Percentiles rank a stretch among this genome's conserved stretches.
These are phyloP conservation scores for Carex littledalei DNA, from an alignment of 176 grass and related monocot species.

Conservation along the genomic window DNA sequence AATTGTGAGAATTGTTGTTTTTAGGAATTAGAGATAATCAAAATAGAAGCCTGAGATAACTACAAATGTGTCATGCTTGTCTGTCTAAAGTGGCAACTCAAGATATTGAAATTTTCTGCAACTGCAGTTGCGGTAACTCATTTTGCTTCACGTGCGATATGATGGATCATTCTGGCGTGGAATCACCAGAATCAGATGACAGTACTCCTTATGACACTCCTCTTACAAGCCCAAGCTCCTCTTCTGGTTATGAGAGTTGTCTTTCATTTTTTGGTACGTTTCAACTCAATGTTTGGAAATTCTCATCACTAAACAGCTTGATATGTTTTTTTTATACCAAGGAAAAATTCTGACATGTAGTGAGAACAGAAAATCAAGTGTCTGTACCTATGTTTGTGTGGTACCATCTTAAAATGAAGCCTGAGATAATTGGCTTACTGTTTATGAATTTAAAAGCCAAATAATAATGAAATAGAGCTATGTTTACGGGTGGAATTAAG, in stretches of 20 bases:
- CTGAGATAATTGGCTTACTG: neutral
- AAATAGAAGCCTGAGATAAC: conserved; percentile 35
- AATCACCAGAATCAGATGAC: conserved; percentile 25
- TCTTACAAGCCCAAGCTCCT: conserved; percentile 44
- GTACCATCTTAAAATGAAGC: conserved; percentile 3
- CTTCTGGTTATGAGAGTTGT: conserved; percentile 62
- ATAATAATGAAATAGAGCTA: neutral
- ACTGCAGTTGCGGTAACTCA: conserved; percentile 34
- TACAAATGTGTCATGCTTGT: conserved; percentile 58
- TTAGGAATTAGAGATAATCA: conserved; percentile 12
- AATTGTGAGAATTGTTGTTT: conserved; percentile 3
- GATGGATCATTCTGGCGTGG: conserved; percentile 22
- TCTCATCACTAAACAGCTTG: neutral
- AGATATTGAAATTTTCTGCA: conserved; percentile 19
- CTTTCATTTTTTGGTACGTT: conserved; percentile 59
- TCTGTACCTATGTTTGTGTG: neutral
- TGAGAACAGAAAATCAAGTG: neutral
- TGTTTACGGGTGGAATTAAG: neutral
- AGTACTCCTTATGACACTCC: conserved; percentile 50
- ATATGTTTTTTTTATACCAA: neutral
- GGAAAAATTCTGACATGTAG: neutral
- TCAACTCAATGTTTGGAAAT: neutral
- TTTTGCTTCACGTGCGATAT: conserved; percentile 10
- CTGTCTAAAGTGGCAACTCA: conserved; percentile 34
- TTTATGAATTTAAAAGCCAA: neutral